A percentile compares a stretch with the other conserved stretches of the same genome.
These are phyloP conservation scores for Aspergillus aculeatinus DNA, from an alignment of 2,329 filamentous ascomycete species.

Conservation along the genomic window DNA sequence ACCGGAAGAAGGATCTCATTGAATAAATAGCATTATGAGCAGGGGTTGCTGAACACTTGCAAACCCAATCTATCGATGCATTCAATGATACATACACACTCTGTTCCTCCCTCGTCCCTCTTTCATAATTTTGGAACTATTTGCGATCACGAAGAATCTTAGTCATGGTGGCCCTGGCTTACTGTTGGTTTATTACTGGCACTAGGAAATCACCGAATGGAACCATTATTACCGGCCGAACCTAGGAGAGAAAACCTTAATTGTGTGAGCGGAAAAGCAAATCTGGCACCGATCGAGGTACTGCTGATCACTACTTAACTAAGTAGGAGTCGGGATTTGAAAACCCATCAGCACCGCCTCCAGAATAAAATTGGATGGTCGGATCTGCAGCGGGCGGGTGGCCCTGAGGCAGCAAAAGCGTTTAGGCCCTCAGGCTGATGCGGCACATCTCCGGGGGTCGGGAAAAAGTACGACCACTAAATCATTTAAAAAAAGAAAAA, in stretches of 20 bases:
- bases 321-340: constrained; percentile 3
- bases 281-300: constrained; percentile 7
- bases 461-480: not conserved
- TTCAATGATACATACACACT: too few relatives aligned
- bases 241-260: not conserved
- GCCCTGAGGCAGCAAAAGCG: not conserved
- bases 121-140: too few relatives aligned
- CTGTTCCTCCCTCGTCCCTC: too few relatives aligned
- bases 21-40: not conserved
- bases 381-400: constrained; percentile 1
- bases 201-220: not conserved
- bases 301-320: constrained; percentile 3
- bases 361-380: not conserved
- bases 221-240: constrained; percentile 3
- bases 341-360: not conserved
- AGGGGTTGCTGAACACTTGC: too few relatives aligned
- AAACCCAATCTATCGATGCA: too few relatives aligned
- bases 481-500: too few relatives aligned
- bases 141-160: too few relatives aligned
- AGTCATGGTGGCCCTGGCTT: not conserved
- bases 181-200: not conserved
- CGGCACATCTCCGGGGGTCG: not conserved
- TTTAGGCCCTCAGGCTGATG: too few relatives aligned
- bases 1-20: not conserved
- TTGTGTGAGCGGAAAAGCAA: constrained; percentile 3